These are phyloP conservation scores for Didymella glomerata DNA, from an alignment of 2,329 filamentous ascomycete genomes.

Conservation along the genomic window DNA sequence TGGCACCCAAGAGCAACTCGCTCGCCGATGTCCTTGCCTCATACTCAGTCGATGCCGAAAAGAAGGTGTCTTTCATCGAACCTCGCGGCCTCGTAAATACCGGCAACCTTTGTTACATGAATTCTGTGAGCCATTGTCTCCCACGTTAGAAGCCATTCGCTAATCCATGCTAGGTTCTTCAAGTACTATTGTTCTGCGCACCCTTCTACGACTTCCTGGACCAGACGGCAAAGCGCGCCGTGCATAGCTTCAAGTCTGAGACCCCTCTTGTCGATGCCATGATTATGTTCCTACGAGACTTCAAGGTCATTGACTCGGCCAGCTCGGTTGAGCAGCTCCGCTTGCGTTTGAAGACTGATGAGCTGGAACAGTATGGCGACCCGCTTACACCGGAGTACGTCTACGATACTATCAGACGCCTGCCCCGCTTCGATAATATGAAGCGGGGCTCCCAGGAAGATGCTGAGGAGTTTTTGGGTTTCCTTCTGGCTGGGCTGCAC, in stretches of 20 bases:
- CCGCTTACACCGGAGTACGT: conserved; percentile 93
- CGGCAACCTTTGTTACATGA: conserved; percentile 99
- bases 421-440: conserved; percentile 92
- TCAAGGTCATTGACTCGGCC: conserved; percentile 83
- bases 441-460: conserved; percentile 97
- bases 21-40: conserved; percentile 79
- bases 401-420: conserved; percentile 86
- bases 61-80: conserved; percentile 83
- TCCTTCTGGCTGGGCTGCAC: conserved; percentile 89
- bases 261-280: conserved; percentile 94
- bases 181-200: conserved; percentile 91
- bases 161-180: conserved; percentile 74
- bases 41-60: conserved; percentile 71
- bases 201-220: conserved; percentile 96
- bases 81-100: conserved; percentile 94
- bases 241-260: conserved; percentile 92
- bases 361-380: conserved; percentile 89
- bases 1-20: conserved; percentile 64
- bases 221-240: conserved; percentile 81
- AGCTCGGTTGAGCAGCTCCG: conserved; percentile 76
- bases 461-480: conserved; percentile 94
- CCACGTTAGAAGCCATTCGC: neutral
- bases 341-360: conserved; percentile 77
- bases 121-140: conserved; percentile 74
- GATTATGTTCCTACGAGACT: conserved; percentile 97